Evolutionary conservation across 345 rosid species (phyloP).

Genomic region (Nasturtium officinale): DNA sequence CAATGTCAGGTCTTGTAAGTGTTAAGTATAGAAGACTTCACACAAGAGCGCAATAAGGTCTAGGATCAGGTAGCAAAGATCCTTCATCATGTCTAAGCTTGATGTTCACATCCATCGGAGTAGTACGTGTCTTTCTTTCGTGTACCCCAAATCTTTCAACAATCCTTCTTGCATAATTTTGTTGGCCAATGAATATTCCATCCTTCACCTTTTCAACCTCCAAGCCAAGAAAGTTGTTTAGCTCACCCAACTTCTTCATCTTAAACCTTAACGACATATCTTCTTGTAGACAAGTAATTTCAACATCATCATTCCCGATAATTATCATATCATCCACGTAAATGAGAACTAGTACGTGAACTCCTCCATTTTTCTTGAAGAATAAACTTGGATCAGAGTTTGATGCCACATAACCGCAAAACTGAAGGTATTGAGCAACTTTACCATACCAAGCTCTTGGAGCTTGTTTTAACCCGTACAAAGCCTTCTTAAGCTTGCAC

Average conservation of each 20-base stretch:
- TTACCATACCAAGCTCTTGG: slow-evolving; percentile 22
- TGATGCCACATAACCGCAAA: slow-evolving; percentile 7
- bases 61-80: background rate
- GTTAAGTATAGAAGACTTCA: slow-evolving; percentile 11
- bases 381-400: slow-evolving; percentile 2
- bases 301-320: no score
- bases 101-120: background rate
- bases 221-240: background rate
- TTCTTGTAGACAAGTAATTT: background rate
- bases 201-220: background rate
- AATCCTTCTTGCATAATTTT: background rate
- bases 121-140: background rate
- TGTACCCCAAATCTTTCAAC: background rate
- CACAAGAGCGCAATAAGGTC: background rate
- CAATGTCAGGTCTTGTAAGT: slow-evolving; percentile 3
- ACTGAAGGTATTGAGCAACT: slow-evolving; percentile 8
- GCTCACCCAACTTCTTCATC: background rate
- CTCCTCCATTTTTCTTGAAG: no score
- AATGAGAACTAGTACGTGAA: no score
- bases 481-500: slow-evolving; percentile 11
- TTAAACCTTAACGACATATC: background rate
- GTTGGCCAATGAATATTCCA: slow-evolving; percentile 24
- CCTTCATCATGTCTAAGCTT: background rate
- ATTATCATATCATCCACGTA: no score
- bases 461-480: slow-evolving; percentile 22